Base-by-base conservation (phyloP, 805 yeast species). In the Lachancea meyersii region DNA sequence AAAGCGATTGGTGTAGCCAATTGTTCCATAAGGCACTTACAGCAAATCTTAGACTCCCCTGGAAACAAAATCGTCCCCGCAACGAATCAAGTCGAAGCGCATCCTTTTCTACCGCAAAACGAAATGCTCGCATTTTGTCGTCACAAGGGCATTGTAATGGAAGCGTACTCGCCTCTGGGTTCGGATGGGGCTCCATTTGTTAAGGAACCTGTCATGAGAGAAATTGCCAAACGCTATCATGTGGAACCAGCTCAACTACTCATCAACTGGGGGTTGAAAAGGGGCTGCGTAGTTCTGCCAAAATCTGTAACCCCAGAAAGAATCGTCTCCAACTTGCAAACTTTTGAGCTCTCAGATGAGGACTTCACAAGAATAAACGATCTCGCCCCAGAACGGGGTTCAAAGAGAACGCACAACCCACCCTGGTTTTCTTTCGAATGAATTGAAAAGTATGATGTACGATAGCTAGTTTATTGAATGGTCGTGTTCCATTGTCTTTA, bases 101-200 rank as follows among this genome's bases (percentile, higher is more conserved):
- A 86, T 62, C 87, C 89, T 36, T 72, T 72, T 48, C 69, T 82
- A 45, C 85, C 85, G 35, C 89, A 84, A 60, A 66, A 61, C 7
- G 78, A 79, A 49, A 67, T 85, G 50, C 54, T 73, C 34, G 71
- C 74, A 27, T 81, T 57, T 62, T 71, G 79, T 61, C 64, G 69
- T 42, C 57, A 63, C 26, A 68, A 82, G 48, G 76, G 70, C 47
- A 79, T 82, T 46, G 59, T 69, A 26, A 60, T 82, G 42, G 82
- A 82, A 60, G 94, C 94, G 8, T 86, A 84, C 65, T 79, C 86
- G 23, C 93, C 95, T 20, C 69, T 86, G 51, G 91, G 88, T 7
- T 72, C 82, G 23, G 63, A 67, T 5, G 74, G 71, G 44, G 72
- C 80, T 8, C 80, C 83, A 11, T 50, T 77, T 13, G 61, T 77